phyloP scores from a whole-genome alignment of 2,329 filamentous ascomycete species.

The Diplodia corticola region DNA sequence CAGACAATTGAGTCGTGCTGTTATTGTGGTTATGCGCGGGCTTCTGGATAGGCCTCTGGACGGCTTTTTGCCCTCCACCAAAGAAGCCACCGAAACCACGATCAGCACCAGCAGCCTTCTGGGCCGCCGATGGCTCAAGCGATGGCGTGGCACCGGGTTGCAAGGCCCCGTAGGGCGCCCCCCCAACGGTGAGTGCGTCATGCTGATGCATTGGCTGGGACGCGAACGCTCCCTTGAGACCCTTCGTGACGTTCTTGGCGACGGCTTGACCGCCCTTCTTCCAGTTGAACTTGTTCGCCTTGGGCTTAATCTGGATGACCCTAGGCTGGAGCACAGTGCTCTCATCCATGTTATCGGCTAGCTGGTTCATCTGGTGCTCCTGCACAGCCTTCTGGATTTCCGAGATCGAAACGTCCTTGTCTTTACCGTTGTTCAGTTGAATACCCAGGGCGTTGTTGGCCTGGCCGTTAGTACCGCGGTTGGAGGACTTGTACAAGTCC shows the following conservation, averaged over 20 bases:
- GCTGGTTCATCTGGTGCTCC: slow-evolving; percentile 41
- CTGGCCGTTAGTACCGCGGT: slow-evolving; percentile 50
- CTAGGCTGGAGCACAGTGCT: slow-evolving; percentile 73
- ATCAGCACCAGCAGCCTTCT: slow-evolving; percentile 27
- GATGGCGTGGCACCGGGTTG: neutral
- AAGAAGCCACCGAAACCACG: slow-evolving; percentile 36
- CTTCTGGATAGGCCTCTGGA: slow-evolving; percentile 25
- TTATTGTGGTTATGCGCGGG: slow-evolving; percentile 41
- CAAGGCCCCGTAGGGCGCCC: slow-evolving; percentile 44
- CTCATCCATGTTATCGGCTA: slow-evolving; percentile 63
- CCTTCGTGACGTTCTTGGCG: slow-evolving; percentile 91
- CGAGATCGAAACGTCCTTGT: slow-evolving; percentile 40
- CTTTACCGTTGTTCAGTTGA: slow-evolving; percentile 47
- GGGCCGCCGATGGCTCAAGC: neutral
- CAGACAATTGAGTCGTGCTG: slow-evolving; percentile 30
- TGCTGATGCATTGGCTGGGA: slow-evolving; percentile 56
- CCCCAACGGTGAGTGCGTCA: slow-evolving; percentile 51
- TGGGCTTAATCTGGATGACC: slow-evolving; percentile 86
- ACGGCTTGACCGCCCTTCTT: slow-evolving; percentile 94
- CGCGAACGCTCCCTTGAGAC: slow-evolving; percentile 87
- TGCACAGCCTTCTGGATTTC: slow-evolving; percentile 46
- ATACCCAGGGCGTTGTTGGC: slow-evolving; percentile 64
- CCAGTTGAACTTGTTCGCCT: slow-evolving; percentile 97
- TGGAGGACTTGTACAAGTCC: slow-evolving; percentile 80
- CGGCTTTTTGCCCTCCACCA: slow-evolving; percentile 35